Evolutionary conservation across 2,329 filamentous ascomycete species (phyloP).

Genomic region (Aureobasidium mangrovei): DNA sequence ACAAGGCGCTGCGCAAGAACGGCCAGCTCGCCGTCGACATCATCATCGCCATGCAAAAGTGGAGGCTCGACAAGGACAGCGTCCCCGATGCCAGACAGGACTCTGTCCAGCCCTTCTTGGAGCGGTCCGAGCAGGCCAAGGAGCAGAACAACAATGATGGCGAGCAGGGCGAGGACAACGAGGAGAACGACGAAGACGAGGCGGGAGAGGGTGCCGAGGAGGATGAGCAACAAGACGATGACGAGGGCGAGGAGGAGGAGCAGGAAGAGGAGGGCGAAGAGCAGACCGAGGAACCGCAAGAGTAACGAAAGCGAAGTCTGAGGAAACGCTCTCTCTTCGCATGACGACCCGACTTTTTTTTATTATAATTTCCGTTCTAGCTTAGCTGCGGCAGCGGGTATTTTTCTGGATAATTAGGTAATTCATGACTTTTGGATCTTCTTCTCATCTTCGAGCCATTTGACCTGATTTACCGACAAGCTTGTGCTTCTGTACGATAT

Average conservation of each 20-base stretch:
- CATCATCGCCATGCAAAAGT: constrained; percentile 45
- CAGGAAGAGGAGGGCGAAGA: constrained; percentile 5
- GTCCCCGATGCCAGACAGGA: constrained; percentile 44
- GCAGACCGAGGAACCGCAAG: constrained; percentile 3
- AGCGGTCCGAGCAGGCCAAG: constrained; percentile 22
- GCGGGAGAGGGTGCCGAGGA: constrained; percentile 16
- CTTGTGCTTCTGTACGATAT: neutral
- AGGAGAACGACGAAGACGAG: constrained; percentile 19
- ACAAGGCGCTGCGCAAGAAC: constrained; percentile 46
- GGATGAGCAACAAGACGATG: constrained; percentile 11
- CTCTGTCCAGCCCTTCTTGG: constrained; percentile 30
- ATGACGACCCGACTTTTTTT: neutral
- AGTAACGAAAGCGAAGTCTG: neutral
- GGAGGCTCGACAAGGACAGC: constrained; percentile 40
- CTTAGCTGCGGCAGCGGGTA: neutral
- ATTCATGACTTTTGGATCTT: neutral
- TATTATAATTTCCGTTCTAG: constrained; percentile 3
- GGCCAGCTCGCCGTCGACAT: constrained; percentile 48
- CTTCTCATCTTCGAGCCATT: neutral
- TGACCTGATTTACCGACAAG: neutral
- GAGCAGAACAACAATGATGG: constrained; percentile 21
- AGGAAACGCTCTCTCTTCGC: neutral
- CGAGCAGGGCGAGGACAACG: constrained; percentile 16
- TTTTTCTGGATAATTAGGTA: constrained; percentile 7
- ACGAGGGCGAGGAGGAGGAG: neutral